Evolutionary conservation across 495 filamentous ascomycete genomes (phyloP).

Genomic region (Penicillium parvum): DNA sequence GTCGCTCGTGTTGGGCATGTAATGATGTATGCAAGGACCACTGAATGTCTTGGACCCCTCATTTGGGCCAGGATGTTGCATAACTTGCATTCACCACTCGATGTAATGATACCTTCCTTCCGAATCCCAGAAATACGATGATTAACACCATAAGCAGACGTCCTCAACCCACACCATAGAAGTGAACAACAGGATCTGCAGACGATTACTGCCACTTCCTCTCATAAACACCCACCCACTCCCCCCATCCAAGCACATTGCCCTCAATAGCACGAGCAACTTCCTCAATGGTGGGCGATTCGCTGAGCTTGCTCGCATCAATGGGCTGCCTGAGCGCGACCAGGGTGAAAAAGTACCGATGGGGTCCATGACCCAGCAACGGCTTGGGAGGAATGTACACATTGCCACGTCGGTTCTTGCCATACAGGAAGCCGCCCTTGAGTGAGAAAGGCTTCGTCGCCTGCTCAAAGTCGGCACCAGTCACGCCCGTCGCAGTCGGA

Average conservation of each 20-base stretch:
- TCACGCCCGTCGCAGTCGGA: slow-evolving; percentile 30
- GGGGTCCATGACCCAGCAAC: slow-evolving; percentile 42
- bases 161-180: background rate
- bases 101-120: no score
- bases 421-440: slow-evolving; percentile 45
- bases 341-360: slow-evolving; percentile 49
- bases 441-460: slow-evolving; percentile 18
- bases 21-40: no score
- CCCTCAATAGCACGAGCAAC: slow-evolving; percentile 36
- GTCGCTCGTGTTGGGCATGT: no score
- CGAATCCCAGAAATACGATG: no score
- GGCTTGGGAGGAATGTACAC: slow-evolving; percentile 41
- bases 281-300: slow-evolving; percentile 18
- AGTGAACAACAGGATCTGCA: background rate
- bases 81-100: no score
- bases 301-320: slow-evolving; percentile 27
- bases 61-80: no score
- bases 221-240: slow-evolving; percentile 49
- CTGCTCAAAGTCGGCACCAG: slow-evolving; percentile 33
- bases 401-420: slow-evolving; percentile 31
- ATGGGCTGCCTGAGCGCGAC: slow-evolving; percentile 41
- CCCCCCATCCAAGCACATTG: slow-evolving; percentile 49
- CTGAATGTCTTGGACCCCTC: no score
- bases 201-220: slow-evolving; percentile 22
- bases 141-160: no score